phyloP scores from a whole-genome alignment of 2,329 filamentous ascomycete species.

The Gnomoniopsis sp. region DNA sequence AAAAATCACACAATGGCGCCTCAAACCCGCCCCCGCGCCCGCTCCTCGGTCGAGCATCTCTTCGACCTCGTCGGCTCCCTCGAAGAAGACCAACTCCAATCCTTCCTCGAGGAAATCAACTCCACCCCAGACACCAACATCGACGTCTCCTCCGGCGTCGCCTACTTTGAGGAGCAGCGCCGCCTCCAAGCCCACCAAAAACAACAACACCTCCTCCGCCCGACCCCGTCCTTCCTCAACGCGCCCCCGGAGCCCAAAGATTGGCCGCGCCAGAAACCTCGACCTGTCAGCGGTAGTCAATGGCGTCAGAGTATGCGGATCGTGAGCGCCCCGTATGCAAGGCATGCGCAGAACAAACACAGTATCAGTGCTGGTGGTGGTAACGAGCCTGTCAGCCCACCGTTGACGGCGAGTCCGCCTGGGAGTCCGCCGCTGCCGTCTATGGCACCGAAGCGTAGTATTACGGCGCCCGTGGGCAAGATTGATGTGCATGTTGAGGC shows the following conservation, averaged over 20 bases:
- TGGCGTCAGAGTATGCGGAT: conserved; percentile 18
- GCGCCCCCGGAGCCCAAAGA: conserved; percentile 16
- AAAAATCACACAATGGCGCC: conserved; percentile 12
- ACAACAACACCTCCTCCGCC: conserved; percentile 6
- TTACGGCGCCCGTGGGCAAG: conserved; percentile 8
- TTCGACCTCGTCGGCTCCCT: conserved; percentile 26
- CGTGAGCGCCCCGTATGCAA: conserved; percentile 13
- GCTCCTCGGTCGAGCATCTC: conserved; percentile 28
- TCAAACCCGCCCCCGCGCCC: conserved; percentile 23
- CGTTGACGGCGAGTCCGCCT: conserved; percentile 14
- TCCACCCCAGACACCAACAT: conserved; percentile 25
- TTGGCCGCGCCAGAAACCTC: conserved; percentile 18
- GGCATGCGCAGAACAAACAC: background rate
- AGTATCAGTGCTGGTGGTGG: background rate
- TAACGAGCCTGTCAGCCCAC: conserved; percentile 13
- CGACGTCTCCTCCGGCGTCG: conserved; percentile 25
- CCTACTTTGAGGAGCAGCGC: conserved; percentile 23
- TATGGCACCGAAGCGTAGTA: conserved; percentile 2
- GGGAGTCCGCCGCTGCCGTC: conserved; percentile 14
- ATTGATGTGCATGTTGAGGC: conserved; percentile 3
- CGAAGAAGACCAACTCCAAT: conserved; percentile 26
- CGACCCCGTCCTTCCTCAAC: conserved; percentile 17
- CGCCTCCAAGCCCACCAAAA: background rate
- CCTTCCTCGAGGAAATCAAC: conserved; percentile 26
- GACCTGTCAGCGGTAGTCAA: conserved; percentile 15